A percentile compares a stretch with the other conserved stretches of the same genome.
These are phyloP conservation scores for Chlamydomonas eustigma DNA, from an alignment of 139 green algal species.

Conservation along the genomic window DNA sequence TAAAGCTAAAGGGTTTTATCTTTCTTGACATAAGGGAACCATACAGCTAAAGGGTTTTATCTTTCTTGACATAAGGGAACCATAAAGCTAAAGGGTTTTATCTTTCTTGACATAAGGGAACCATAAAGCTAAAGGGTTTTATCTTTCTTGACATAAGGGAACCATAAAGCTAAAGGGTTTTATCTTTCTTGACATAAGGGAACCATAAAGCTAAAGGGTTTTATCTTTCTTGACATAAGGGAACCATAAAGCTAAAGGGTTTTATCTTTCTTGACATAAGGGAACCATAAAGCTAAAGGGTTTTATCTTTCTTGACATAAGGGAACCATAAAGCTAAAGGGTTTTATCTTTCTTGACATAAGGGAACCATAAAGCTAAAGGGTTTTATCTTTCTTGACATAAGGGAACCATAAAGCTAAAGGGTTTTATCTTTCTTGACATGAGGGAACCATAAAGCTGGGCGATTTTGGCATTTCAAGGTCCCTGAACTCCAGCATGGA, in stretches of 20 bases:
- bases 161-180: constrained; percentile 25
- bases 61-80: no score
- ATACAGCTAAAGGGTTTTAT: no score
- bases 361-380: constrained; percentile 46
- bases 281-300: no score
- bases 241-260: no score
- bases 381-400: constrained; percentile 60
- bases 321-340: background rate
- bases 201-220: constrained; percentile 1
- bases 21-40: no score
- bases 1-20: no score
- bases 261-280: no score
- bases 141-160: background rate
- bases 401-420: background rate
- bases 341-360: background rate
- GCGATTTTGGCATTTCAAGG: constrained; percentile 56
- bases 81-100: no score
- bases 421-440: background rate
- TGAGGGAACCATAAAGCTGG: constrained; percentile 47
- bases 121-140: no score
- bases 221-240: no score
- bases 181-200: constrained; percentile 31
- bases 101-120: no score
- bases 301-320: no score
- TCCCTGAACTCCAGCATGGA: constrained; percentile 32